Conservation (phyloP, 441 rosid genomes). For the Adansonia gregorii region DNA sequence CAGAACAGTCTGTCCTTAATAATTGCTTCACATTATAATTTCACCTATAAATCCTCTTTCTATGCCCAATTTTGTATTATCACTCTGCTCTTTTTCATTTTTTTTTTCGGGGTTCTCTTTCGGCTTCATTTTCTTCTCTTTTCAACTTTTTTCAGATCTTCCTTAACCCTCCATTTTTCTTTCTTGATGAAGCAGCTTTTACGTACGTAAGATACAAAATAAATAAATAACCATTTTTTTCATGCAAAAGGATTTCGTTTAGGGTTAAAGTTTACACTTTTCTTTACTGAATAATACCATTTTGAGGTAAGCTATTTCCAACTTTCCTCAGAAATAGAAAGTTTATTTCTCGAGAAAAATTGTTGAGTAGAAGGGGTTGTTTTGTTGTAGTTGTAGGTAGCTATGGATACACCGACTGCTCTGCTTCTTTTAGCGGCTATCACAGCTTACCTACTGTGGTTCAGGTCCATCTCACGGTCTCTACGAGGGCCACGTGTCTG, state of each 20-base stretch:
- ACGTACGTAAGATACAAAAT: not conserved
- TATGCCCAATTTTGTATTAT: slow-evolving; percentile 30
- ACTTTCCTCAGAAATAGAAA: not conserved
- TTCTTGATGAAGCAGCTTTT: slow-evolving; percentile 15
- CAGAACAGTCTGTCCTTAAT: slow-evolving; percentile 63
- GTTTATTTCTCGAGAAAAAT: not conserved
- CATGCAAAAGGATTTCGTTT: not conserved
- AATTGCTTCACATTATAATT: slow-evolving; percentile 45
- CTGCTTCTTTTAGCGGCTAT: slow-evolving; percentile 64
- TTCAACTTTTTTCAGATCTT: not conserved
- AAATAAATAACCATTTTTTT: not conserved
- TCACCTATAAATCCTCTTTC: slow-evolving; percentile 66
- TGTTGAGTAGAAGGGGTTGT: not conserved
- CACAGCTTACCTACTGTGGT: slow-evolving; percentile 79
- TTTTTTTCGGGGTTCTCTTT: not conserved
- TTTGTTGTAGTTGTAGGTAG: not conserved
- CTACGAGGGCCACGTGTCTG: slow-evolving; percentile 92
- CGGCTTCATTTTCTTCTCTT: not conserved
- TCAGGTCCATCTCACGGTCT: slow-evolving; percentile 83
- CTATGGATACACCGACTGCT: slow-evolving; percentile 69
- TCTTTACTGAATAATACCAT: slow-evolving; percentile 1
- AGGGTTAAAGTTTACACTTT: not conserved
- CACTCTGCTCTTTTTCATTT: slow-evolving; percentile 3
- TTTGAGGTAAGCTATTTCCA: not conserved
- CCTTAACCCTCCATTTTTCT: slow-evolving; percentile 20